phyloP scores from a whole-genome alignment of 306 rosid species.

The Cicer arietinum region DNA sequence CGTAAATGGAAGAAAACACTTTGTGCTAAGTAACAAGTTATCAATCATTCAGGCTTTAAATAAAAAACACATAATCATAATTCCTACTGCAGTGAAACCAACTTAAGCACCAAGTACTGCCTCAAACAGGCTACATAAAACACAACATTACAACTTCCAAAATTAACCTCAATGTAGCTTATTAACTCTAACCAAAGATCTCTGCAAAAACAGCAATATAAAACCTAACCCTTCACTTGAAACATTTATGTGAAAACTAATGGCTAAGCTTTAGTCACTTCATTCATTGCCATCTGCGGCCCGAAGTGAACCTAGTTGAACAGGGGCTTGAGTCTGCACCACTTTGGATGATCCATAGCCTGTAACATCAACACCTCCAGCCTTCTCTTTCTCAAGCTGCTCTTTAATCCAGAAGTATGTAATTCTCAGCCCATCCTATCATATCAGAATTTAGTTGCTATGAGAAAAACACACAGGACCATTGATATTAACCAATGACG shows the following conservation, averaged over 20 bases:
- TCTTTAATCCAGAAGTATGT: constrained; percentile 98
- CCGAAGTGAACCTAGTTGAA: constrained; percentile 93
- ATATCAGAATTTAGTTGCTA: constrained; percentile 27
- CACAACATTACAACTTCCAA: constrained; percentile 43
- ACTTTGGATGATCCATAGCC: constrained; percentile 91
- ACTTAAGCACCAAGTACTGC: constrained; percentile 37
- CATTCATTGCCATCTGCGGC: constrained; percentile 93
- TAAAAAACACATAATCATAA: neutral
- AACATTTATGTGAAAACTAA: constrained; percentile 10
- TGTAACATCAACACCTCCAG: constrained; percentile 69
- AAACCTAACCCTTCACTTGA: constrained; percentile 30
- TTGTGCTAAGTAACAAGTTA: neutral
- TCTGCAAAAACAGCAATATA: constrained; percentile 20
- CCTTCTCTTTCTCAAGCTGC: constrained; percentile 95
- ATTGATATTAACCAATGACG: neutral
- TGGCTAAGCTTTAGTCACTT: constrained; percentile 30
- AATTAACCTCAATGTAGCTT: constrained; percentile 18
- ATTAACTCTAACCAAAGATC: constrained; percentile 34
- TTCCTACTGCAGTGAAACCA: neutral
- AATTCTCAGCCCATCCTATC: constrained; percentile 90
- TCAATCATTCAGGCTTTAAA: constrained; percentile 3
- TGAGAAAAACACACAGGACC: constrained; percentile 12
- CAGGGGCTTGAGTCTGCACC: constrained; percentile 96
- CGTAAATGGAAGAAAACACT: constrained; percentile 14
- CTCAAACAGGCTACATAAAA: constrained; percentile 26